Evolutionary conservation across 768 basidiomycete species (phyloP), one percentile per base, ranked within the genome.

Genomic region (Calocera viscosa): DNA sequence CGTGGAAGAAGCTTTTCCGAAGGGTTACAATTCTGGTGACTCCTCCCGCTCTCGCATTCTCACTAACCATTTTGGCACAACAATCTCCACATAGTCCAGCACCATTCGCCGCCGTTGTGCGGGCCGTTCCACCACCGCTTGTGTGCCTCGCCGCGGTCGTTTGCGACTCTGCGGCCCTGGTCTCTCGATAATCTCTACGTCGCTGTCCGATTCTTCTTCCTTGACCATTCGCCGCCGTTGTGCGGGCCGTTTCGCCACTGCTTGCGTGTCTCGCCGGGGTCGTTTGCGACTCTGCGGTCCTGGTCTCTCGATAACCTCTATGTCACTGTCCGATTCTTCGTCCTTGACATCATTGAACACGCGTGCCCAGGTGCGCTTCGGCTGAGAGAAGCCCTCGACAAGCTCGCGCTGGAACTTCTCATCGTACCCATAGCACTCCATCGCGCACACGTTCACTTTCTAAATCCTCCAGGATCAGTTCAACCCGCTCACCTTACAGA

Each of bases 361-460:
- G 53, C 53, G 53, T 32, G 53, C 26, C 53, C 53, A 60, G 5
- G 53, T 60, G 14, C 30, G 24, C 30, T 22, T 26, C 22, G 53
- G 53, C 26, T 60, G 53, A 32, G 24, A 60, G 53, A 28, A 60
- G 11, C 53, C 53, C 19, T 60, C 53, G 14, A 60, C 30, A 2
- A 60, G 30, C 30, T 60, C 53, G 19, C 53, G 53, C 53, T 60
- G 53, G 53, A 60, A 60, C 53, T 32, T 26, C 30, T 60, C 53
- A 26, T 60, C 53, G 53, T 60, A 60, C 3, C 53, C 53, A 26
- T 60, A 60, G 22, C 53, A 60, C 26, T 60, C 53, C 53, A 60
- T 11, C 2, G 53, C 53, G 30, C 53, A 60, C 10, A 60, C 53
- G 10, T 12, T 16, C 2, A 60, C 53, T 16, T 12, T 60, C 53